Evolutionary conservation across 495 filamentous ascomycete genomes (phyloP).

Genomic region (Hypoxylon crocopeplum): DNA sequence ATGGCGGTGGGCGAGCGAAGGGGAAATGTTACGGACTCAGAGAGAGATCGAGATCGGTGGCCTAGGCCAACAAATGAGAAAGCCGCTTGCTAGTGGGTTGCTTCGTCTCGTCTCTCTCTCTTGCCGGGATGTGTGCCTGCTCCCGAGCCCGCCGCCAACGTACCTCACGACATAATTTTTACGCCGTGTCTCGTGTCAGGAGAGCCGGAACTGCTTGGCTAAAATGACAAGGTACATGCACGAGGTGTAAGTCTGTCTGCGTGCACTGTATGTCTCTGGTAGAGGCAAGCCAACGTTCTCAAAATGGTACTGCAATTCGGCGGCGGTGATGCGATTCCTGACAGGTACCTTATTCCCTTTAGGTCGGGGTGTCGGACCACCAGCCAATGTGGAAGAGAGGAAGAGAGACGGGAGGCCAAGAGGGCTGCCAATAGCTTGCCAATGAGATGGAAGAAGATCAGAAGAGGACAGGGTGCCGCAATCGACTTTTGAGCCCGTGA

Average conservation of each 20-base stretch:
- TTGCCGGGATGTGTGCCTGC: constrained; percentile 28
- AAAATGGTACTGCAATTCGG: constrained; percentile 15
- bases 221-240: constrained; percentile 1
- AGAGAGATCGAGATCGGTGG: constrained; percentile 35
- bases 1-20: constrained; percentile 11
- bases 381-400: constrained; percentile 19
- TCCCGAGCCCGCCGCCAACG: constrained; percentile 31
- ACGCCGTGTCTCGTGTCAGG: constrained; percentile 13
- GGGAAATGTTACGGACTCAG: constrained; percentile 22
- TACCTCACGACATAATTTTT: constrained; percentile 24
- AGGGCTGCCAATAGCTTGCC: constrained; percentile 23
- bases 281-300: constrained; percentile 5
- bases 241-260: too few species aligned
- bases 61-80: constrained; percentile 32
- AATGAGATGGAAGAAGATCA: constrained; percentile 27
- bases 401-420: constrained; percentile 31
- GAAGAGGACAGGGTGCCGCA: constrained; percentile 35
- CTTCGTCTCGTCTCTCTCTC: constrained; percentile 39
- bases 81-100: constrained; percentile 23
- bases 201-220: too few species aligned
- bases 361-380: constrained; percentile 34
- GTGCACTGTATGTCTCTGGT: not conserved
- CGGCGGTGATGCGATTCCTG: constrained; percentile 25
- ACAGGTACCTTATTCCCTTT: constrained; percentile 15
- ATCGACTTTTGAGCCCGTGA: constrained; percentile 44